A percentile compares a stretch with the other conserved stretches of the same genome.
phyloP scores from a whole-genome alignment of 2,329 filamentous ascomycete species.

The Fusarium sp. region DNA sequence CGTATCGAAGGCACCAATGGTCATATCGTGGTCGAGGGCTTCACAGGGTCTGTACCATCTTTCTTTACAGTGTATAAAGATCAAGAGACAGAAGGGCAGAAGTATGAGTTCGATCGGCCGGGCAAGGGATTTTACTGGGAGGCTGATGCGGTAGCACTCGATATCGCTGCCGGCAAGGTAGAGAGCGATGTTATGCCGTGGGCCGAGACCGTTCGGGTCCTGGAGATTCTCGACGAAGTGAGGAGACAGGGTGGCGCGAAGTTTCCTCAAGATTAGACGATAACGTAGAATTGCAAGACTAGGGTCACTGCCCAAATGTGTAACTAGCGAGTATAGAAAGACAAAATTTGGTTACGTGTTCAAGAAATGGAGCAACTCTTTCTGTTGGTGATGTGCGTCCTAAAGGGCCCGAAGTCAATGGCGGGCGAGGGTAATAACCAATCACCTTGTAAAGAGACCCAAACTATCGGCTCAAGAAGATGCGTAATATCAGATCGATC shows the following conservation, averaged over 20 bases:
- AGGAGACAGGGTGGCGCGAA: slow-evolving; percentile 53
- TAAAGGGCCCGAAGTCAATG: too few relatives aligned
- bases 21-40: slow-evolving; percentile 56
- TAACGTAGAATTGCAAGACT: too few relatives aligned
- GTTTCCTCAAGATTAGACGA: slow-evolving; percentile 50
- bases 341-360: too few relatives aligned
- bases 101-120: slow-evolving; percentile 55
- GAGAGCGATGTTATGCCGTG: slow-evolving; percentile 62
- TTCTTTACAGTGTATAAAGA: slow-evolving; percentile 56
- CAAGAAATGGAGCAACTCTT: too few relatives aligned
- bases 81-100: slow-evolving; percentile 48
- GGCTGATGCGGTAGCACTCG: slow-evolving; percentile 59
- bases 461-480: too few relatives aligned
- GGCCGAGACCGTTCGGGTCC: slow-evolving; percentile 61
- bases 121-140: slow-evolving; percentile 62
- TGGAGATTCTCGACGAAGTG: slow-evolving; percentile 65
- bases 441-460: too few relatives aligned
- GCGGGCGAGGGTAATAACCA: too few relatives aligned
- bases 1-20: slow-evolving; percentile 60
- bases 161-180: slow-evolving; percentile 56
- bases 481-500: too few relatives aligned
- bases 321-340: too few relatives aligned
- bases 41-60: slow-evolving; percentile 51
- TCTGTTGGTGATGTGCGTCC: too few relatives aligned
- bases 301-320: too few relatives aligned